Evolutionary conservation across 805 yeast genomes (phyloP), one percentile per base, ranked within the genome.

Genomic region (Myxozyma monticola): DNA sequence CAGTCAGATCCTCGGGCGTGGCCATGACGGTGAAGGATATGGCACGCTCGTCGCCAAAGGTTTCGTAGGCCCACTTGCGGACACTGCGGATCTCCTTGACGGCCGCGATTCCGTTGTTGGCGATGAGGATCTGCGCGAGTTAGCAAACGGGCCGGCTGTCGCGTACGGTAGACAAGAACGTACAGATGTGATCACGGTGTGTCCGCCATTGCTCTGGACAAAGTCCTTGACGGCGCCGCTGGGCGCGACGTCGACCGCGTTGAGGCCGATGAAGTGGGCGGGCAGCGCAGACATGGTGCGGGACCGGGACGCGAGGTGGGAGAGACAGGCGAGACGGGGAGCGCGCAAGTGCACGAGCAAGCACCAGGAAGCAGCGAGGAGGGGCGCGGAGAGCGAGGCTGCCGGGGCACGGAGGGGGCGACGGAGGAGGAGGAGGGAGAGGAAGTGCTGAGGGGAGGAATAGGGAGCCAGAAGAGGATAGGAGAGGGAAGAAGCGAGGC

Each of bases 81-180:
- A 93, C 90, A 8, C 96, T 88, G 64, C 99, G 80, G 68, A 93
- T 95, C 74, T 93, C 98, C 70, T 93, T 93, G 52, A 93, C 99
- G 41, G 99, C 99, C 17, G 96, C 99, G 69, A 93, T 95, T 80
- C 99, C 99, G 68, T 93, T 93, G 71, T 95, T 95, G 52, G 99
- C 98, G 65, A 93, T 93, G 60, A 93, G 77, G 31, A 93, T 84
- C 62, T 69, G 17, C 30, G 12, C 17, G 35, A 15, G 22, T 41
- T 37, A 33, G 49, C 21, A 9, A 5, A 21, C 37, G 15, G 20
- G 14, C 8, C 15, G 9, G 20, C 37, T n/a, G 20, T 9, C 15
- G 15, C 15, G 37, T 8, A 14, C 8, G 7, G 37, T 20, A 21
- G 22, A 24, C n/a, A 20, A 44, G 26, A 3, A 60, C 68, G 33